Percentiles rank a stretch among this genome's conserved stretches.
These are phyloP conservation scores for Hura crepitans DNA, from an alignment of 441 rosid species.

Conservation along the genomic window DNA sequence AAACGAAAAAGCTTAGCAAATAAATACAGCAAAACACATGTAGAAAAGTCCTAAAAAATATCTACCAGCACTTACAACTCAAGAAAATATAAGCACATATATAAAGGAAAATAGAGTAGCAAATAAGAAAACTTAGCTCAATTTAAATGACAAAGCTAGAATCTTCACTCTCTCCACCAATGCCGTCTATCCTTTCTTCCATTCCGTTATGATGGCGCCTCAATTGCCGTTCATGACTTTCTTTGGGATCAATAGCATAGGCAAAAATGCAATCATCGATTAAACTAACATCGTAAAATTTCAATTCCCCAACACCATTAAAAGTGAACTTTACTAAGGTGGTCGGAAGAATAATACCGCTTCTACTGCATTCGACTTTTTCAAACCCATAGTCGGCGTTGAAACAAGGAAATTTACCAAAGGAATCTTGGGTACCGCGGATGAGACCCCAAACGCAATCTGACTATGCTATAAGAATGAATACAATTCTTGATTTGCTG, in stretches of 20 bases:
- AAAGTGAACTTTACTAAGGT: conserved; percentile 82
- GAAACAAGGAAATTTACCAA: conserved; percentile 48
- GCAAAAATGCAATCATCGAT: conserved; percentile 78
- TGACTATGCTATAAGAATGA: conserved; percentile 55
- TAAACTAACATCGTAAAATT: conserved; percentile 74
- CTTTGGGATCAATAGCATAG: conserved; percentile 54
- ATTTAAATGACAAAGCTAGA: too few relatives aligned
- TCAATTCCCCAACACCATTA: conserved; percentile 60
- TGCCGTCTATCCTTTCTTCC: too few relatives aligned
- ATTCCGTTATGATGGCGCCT: conserved; percentile 62
- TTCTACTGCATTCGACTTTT: conserved; percentile 49
- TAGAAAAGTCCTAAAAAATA: too few relatives aligned
- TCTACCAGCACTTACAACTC: too few relatives aligned
- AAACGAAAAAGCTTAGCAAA: too few relatives aligned
- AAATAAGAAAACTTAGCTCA: too few relatives aligned
- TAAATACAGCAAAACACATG: too few relatives aligned
- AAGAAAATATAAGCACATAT: too few relatives aligned
- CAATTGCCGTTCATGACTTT: conserved; percentile 46
- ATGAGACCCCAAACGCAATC: conserved; percentile 75
- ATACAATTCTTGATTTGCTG: conserved; percentile 51
- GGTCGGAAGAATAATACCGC: conserved; percentile 66
- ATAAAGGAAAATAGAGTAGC: too few relatives aligned
- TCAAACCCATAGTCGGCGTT: conserved; percentile 73
- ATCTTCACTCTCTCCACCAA: too few relatives aligned
- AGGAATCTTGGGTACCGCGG: conserved; percentile 36